Conservation (phyloP, 164 flowering plant species). For the Santalum album region DNA sequence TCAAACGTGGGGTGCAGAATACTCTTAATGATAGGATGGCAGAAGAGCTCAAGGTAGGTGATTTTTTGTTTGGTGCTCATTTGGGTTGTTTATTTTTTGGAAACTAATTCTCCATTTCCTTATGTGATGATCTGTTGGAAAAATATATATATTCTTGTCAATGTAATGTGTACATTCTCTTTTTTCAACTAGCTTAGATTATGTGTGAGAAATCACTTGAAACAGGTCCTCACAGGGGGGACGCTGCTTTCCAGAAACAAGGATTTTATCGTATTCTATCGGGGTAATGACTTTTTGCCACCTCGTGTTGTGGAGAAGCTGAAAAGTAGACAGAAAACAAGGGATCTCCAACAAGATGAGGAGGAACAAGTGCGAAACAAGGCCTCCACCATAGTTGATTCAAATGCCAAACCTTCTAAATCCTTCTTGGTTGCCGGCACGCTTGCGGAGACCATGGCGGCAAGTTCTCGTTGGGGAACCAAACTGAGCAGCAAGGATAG, state of each 20-base stretch:
- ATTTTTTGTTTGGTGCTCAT: too few relatives aligned
- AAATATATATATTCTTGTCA: too few relatives aligned
- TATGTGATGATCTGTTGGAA: too few relatives aligned
- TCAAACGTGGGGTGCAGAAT: conserved; percentile 85
- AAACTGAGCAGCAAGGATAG: conserved; percentile 41
- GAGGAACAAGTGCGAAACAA: conserved; percentile 64
- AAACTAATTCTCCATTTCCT: too few relatives aligned
- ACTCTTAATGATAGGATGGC: conserved; percentile 91
- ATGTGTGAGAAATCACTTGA: neutral
- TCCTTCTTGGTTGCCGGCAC: conserved; percentile 78
- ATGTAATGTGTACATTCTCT: too few relatives aligned
- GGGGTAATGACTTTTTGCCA: conserved; percentile 89
- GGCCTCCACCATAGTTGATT: conserved; percentile 24
- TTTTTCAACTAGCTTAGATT: neutral
- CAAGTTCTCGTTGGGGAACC: conserved; percentile 70
- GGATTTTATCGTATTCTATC: conserved; percentile 78
- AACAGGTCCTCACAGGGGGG: conserved; percentile 88
- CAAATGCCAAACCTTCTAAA: conserved; percentile 30
- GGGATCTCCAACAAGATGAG: conserved; percentile 44
- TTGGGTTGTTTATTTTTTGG: too few relatives aligned
- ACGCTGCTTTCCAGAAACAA: conserved; percentile 80
- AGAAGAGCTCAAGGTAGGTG: conserved; percentile 76
- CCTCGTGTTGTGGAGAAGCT: conserved; percentile 45
- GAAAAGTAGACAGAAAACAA: conserved; percentile 43
- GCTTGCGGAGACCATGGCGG: conserved; percentile 74